Percentiles rank a stretch among this genome's conserved stretches.
phyloP scores from a whole-genome alignment of 2,329 filamentous ascomycete genomes.

The Aspergillus arachidicola region DNA sequence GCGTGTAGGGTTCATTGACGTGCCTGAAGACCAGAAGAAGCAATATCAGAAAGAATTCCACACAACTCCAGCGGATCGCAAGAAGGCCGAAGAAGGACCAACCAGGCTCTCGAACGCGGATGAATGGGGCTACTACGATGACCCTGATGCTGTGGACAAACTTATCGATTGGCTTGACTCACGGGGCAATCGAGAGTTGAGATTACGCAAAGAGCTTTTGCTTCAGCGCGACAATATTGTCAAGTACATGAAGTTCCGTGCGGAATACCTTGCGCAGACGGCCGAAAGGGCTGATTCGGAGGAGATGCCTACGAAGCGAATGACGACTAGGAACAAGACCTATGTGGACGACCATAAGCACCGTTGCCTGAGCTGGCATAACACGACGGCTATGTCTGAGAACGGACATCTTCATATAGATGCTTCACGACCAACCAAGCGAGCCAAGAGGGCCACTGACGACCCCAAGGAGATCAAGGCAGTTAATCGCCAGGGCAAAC shows the following conservation, averaged over 20 bases:
- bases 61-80: conserved; percentile 83
- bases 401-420: conserved; percentile 64
- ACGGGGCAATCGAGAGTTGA: conserved; percentile 81
- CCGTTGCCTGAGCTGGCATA: conserved; percentile 67
- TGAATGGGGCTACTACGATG: conserved; percentile 92
- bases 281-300: conserved; percentile 53
- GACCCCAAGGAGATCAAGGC: conserved; percentile 43
- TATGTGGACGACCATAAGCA: conserved; percentile 59
- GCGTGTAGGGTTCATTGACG: conserved; percentile 80
- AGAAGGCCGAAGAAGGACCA: conserved; percentile 78
- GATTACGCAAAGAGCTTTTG: conserved; percentile 83
- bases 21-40: conserved; percentile 68
- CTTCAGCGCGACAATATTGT: conserved; percentile 75
- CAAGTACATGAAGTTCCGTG: conserved; percentile 78
- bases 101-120: conserved; percentile 75
- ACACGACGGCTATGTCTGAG: conserved; percentile 61
- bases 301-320: conserved; percentile 52
- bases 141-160: conserved; percentile 73
- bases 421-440: conserved; percentile 54
- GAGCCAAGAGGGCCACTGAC: conserved; percentile 49
- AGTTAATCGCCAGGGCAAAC: conserved; percentile 53
- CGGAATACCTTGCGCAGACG: conserved; percentile 65
- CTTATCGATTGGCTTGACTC: conserved; percentile 88
- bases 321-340: conserved; percentile 66
- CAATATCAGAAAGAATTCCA: conserved; percentile 77